Percentiles rank a stretch among this genome's conserved stretches.
Conservation (phyloP, 192 early-diverging fungal genomes). For the Martensiomyces pterosporus region DNA sequence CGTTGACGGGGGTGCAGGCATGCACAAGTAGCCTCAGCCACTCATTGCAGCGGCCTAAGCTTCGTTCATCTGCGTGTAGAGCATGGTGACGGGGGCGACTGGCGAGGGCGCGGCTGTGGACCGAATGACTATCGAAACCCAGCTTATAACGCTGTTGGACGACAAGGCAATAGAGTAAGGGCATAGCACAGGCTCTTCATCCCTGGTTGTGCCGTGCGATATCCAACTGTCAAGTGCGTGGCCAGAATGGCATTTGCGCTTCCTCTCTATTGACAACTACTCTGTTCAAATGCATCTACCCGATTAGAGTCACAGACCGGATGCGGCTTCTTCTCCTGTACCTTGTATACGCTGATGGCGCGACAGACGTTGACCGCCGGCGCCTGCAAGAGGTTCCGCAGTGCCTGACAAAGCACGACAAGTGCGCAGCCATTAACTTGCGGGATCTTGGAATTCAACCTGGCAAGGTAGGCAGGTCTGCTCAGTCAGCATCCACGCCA, state of each 20-base stretch:
- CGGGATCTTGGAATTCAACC: slow-evolving; percentile 31
- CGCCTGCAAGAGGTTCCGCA: slow-evolving; percentile 43
- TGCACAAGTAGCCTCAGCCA: too few relatives aligned
- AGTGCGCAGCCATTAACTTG: slow-evolving; percentile 33
- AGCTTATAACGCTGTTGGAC: slow-evolving; percentile 38
- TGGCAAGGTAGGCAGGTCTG: slow-evolving; percentile 28
- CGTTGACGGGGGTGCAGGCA: too few relatives aligned
- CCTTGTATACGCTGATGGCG: slow-evolving; percentile 31
- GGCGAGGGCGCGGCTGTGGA: slow-evolving; percentile 5
- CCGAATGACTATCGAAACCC: slow-evolving; percentile 11
- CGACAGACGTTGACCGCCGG: slow-evolving; percentile 28
- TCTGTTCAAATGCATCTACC: not conserved
- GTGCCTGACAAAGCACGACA: slow-evolving; percentile 40
- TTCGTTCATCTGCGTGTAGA: not conserved
- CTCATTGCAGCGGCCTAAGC: not conserved
- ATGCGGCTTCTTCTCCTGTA: slow-evolving; percentile 42
- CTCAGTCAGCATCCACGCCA: too few relatives aligned
- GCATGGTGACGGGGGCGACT: slow-evolving; percentile 17
- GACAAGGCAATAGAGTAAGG: slow-evolving; percentile 34
- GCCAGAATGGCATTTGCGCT: too few relatives aligned
- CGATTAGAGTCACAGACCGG: slow-evolving; percentile 29
- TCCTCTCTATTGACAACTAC: too few relatives aligned
- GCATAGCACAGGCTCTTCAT: too few relatives aligned
- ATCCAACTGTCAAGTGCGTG: too few relatives aligned
- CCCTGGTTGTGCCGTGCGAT: too few relatives aligned